Percentiles rank a stretch among this genome's conserved stretches.
Conservation (phyloP, 106 monocot species). For the Narthecium ossifragum region DNA sequence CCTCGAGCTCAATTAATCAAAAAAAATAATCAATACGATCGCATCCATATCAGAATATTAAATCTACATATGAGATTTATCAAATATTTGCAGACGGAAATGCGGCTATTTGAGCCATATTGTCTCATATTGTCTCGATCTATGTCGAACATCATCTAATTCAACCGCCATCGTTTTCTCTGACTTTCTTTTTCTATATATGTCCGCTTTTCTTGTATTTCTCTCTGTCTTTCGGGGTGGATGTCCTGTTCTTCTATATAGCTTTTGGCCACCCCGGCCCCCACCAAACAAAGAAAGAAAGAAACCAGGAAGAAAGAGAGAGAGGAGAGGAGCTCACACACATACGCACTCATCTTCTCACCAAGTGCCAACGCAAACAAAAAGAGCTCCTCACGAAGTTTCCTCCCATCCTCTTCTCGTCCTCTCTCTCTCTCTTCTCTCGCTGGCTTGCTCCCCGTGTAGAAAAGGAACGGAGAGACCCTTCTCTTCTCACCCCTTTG, state of each 20-base stretch:
- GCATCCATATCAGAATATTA: too few species aligned
- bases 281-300: too few species aligned
- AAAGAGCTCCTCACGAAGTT: slow-evolving; percentile 65
- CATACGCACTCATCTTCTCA: background rate
- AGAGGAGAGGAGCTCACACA: too few species aligned
- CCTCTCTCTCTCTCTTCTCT: slow-evolving; percentile 8
- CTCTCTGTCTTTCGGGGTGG: slow-evolving; percentile 5
- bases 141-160: too few species aligned
- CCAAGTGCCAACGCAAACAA: slow-evolving; percentile 53
- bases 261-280: slow-evolving; percentile 9
- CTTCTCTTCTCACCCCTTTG: background rate
- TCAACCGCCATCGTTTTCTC: too few species aligned
- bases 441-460: slow-evolving; percentile 9
- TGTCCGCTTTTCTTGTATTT: background rate
- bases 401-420: slow-evolving; percentile 31
- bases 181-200: background rate
- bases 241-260: background rate
- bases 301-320: too few species aligned
- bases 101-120: too few species aligned
- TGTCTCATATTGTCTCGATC: too few species aligned
- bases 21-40: too few species aligned
- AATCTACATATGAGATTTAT: too few species aligned
- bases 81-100: too few species aligned
- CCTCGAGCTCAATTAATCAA: too few species aligned
- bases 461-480: slow-evolving; percentile 17